These are phyloP conservation scores for Phytophthora pseudosyringae DNA, from an alignment of 352 stramenopile species.

Conservation along the genomic window DNA sequence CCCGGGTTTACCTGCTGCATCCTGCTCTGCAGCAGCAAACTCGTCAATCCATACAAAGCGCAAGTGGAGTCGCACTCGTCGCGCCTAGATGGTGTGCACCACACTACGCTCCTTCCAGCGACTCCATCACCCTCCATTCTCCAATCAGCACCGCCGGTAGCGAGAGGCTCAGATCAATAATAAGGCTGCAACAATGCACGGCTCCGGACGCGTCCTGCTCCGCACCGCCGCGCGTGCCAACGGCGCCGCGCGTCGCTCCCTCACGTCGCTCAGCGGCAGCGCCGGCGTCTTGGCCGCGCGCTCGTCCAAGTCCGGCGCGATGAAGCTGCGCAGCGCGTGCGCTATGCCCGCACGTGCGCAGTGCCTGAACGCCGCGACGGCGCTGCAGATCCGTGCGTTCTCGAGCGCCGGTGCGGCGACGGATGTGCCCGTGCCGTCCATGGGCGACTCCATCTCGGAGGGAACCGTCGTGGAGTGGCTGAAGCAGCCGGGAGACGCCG, in stretches of 20 bases:
- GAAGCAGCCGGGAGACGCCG: slow-evolving; percentile 92
- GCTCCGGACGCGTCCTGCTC: slow-evolving; percentile 40
- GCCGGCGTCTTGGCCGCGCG: slow-evolving; percentile 17
- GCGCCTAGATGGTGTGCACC: not conserved
- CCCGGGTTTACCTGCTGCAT: slow-evolving; percentile 9
- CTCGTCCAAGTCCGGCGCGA: slow-evolving; percentile 16
- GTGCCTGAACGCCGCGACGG: not conserved
- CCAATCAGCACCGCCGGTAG: slow-evolving; percentile 34
- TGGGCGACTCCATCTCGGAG: slow-evolving; percentile 98
- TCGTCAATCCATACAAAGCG: slow-evolving; percentile 8
- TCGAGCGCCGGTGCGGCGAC: slow-evolving; percentile 37
- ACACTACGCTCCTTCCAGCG: not conserved
- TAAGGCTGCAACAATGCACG: slow-evolving; percentile 31
- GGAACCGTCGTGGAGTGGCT: slow-evolving; percentile 97
- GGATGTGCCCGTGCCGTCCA: slow-evolving; percentile 86
- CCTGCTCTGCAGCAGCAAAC: not conserved
- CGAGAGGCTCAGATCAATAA: slow-evolving; percentile 2
- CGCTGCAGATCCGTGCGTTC: slow-evolving; percentile 40
- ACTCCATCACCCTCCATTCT: not conserved
- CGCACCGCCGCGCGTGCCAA: slow-evolving; percentile 35
- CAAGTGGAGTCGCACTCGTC: not conserved
- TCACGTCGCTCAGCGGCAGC: slow-evolving; percentile 19
- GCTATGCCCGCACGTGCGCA: slow-evolving; percentile 5
- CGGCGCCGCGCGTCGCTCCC: slow-evolving; percentile 24
- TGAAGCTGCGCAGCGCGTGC: slow-evolving; percentile 8